Conservation (phyloP, 495 filamentous ascomycete species). For the Xylaria flabelliformis region DNA sequence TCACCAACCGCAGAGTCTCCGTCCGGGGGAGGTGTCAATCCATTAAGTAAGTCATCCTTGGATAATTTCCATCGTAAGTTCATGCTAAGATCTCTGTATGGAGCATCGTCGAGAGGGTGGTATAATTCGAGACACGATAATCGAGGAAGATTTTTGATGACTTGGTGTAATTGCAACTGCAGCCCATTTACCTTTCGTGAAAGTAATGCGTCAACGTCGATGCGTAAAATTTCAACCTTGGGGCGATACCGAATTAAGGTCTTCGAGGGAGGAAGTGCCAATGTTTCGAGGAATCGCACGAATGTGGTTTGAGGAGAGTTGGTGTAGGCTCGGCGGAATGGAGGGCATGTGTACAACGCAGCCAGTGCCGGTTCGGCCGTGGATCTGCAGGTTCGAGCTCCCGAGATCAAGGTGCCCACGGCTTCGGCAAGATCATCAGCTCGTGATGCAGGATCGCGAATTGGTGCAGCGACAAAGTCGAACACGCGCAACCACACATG, state of each 20-base stretch:
- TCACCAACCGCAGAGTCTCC: constrained; percentile 25
- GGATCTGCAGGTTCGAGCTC: constrained; percentile 65
- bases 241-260: constrained; percentile 60
- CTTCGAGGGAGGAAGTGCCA: constrained; percentile 26
- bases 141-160: constrained; percentile 53
- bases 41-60: constrained; percentile 58
- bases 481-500: constrained; percentile 75
- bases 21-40: constrained; percentile 48
- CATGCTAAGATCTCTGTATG: constrained; percentile 56
- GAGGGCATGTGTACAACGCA: constrained; percentile 73
- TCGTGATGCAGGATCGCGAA: constrained; percentile 59
- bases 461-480: constrained; percentile 64
- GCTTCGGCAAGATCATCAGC: constrained; percentile 36
- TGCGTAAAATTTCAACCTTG: constrained; percentile 72
- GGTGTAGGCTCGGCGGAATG: constrained; percentile 49
- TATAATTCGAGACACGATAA: constrained; percentile 63
- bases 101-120: constrained; percentile 60
- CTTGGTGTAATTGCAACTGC: constrained; percentile 47
- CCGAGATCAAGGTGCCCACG: constrained; percentile 65
- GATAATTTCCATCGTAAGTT: constrained; percentile 69
- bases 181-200: constrained; percentile 41
- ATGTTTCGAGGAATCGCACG: constrained; percentile 50
- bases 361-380: constrained; percentile 79
- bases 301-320: constrained; percentile 47
- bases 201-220: constrained; percentile 61